Base-by-base conservation (phyloP, 2,329 filamentous ascomycete genomes). In the Ophiostoma novo-ulmi region DNA sequence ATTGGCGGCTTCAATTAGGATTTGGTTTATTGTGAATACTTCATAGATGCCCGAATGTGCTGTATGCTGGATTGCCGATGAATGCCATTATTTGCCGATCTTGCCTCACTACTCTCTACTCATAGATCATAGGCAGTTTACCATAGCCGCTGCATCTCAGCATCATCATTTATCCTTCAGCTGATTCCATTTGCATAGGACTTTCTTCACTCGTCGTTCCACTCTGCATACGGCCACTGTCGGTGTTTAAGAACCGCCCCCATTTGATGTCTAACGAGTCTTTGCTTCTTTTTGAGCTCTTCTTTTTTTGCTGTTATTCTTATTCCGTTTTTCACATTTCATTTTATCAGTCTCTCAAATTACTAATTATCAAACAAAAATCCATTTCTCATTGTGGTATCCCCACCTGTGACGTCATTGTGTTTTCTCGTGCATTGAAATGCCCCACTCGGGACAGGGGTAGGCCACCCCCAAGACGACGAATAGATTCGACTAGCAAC, bases 381-480 rank as follows among this genome's bases (percentile, higher is more conserved):
- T 31, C 13, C 22, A 61, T 31, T 61, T 6, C 1, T 35, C 26
- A 22, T 31, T 35, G 14, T 63, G n/a, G 26, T 36, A 26, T 38
- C 36, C 36, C 35, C 63, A 65, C 36, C 35, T 64, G 10, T 65
- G 63, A 65, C 63, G 63, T 65, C 63, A 65, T 39, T 39, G 36
- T 22, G 63, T 41, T 64, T n/a, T 64, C 61, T 22, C n/a, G 14
- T 38, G 61, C 31, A 64, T 64, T 65, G 63, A 39, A 41, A 39
- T 8, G 36, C 36, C 36, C 63, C 63, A 65, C 63, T 39, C 35
- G 31, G 61, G 35, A 38, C 31, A 64, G 61, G 61, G 61, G 61
- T 20, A 64, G 35, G 17, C 26, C 26, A 63, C 48, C 52, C 26
- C 55, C 22, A 61, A 61, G 26, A 61, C 55, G 55, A 11, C 55